phyloP scores from a whole-genome alignment of 192 early-diverging fungal species.

The Dissophora ornata region DNA sequence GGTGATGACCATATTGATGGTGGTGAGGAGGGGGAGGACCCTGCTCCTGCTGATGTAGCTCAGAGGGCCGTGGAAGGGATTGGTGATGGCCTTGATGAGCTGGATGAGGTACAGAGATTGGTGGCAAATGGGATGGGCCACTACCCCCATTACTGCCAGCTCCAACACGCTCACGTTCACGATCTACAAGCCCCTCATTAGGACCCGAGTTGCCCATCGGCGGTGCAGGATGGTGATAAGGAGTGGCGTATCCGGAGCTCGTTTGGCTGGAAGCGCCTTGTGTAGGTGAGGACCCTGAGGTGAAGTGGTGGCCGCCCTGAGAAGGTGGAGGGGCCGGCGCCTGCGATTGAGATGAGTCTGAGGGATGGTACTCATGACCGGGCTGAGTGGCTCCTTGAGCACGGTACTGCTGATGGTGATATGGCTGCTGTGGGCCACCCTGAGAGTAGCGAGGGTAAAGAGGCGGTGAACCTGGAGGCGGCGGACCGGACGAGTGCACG shows the following conservation, averaged over 20 bases:
- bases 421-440: constrained; percentile 8
- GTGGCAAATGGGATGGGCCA: constrained; percentile 24
- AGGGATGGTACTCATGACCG: constrained; percentile 42
- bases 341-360: constrained; percentile 29
- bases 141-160: background rate
- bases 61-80: constrained; percentile 17
- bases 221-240: constrained; percentile 33
- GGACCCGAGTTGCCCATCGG: background rate
- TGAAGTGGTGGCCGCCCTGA: constrained; percentile 41
- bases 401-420: constrained; percentile 40
- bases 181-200: constrained; percentile 19
- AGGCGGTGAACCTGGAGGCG: constrained; percentile 22
- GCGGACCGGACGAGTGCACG: constrained; percentile 36
- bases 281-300: constrained; percentile 18
- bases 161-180: constrained; percentile 15
- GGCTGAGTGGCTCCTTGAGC: constrained; percentile 13
- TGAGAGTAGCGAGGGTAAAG: constrained; percentile 39
- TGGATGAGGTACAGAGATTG: constrained; percentile 21
- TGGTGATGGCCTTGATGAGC: constrained; percentile 31
- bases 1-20: constrained; percentile 25
- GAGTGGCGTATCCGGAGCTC: constrained; percentile 25
- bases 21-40: constrained; percentile 30
- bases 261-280: constrained; percentile 4
- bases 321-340: constrained; percentile 13
- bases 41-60: constrained; percentile 40